Evolutionary conservation across 495 filamentous ascomycete genomes (phyloP), one percentile per base, ranked within the genome.

Genomic region (Hypomontagnella monticulosa): DNA sequence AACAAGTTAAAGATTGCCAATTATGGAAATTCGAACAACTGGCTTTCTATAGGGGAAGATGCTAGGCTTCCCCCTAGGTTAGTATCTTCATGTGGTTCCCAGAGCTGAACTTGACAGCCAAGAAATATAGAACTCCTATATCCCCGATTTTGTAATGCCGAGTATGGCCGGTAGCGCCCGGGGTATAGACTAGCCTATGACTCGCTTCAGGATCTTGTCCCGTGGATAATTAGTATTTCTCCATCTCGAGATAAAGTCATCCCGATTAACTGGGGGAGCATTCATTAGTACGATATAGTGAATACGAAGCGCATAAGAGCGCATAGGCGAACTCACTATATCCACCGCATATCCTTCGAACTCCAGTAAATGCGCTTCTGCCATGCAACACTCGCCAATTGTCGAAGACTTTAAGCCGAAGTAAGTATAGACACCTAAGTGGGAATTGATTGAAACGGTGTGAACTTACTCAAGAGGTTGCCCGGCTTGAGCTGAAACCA

Each of bases 341-440:
- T 14, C 84, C 94, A 60, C 94, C 94, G 73, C 92, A 96, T 75
- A 98, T 89, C 66, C 93, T 87, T 66, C 94, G 81, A 69, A 89
- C 89, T 14, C 94, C 94, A 6, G 85, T 89, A 70, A 97, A 98
- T 11, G 85, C 83, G 16, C 85, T 84, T 63, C 94, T 81, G 3
- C 93, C 94, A 75, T 98, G 94, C 44, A 98, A 75, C 56, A 96
- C 91, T 59, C 94, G 84, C 93, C 93, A 97, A 71, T 98, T 97
- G 74, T 98, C 92, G 73, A 98, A 97, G 15, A 97, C 89, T 92
- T 55, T 40, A 18, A 4, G 20, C 40, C 5, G 11, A 20, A 1
- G 41, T 70, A n/a, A 73, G 51, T 16, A 51, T 14, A 42, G 46
- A 50, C 57, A n/a, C n/a, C n/a, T n/a, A n/a, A n/a, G n/a, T n/a